Evolutionary conservation across 176 grass and related monocot genomes (phyloP).

Genomic region (Canna indica): DNA sequence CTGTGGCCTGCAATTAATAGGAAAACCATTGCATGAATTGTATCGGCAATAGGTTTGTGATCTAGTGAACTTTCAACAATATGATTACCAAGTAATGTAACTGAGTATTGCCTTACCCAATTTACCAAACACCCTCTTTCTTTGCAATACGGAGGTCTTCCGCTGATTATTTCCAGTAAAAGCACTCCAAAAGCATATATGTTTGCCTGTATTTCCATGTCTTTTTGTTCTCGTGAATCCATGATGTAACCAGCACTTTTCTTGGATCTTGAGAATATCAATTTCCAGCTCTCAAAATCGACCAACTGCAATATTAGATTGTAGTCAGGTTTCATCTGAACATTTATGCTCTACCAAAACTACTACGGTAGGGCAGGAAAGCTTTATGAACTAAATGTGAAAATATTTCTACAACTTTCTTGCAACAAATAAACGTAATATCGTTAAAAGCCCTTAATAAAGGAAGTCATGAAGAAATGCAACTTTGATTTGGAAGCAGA

Average conservation of each 20-base stretch:
- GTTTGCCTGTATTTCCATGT: slow-evolving; percentile 62
- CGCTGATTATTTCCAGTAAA: slow-evolving; percentile 88
- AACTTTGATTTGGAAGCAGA: no score
- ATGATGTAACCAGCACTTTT: slow-evolving; percentile 29
- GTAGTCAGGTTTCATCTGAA: neutral
- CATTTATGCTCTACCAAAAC: neutral
- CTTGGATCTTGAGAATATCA: slow-evolving; percentile 49
- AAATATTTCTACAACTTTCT: no score
- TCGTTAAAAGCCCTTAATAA: no score
- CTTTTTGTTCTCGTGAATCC: slow-evolving; percentile 37
- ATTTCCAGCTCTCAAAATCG: slow-evolving; percentile 92
- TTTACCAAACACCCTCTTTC: slow-evolving; percentile 66
- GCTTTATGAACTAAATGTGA: no score
- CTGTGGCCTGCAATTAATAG: slow-evolving; percentile 30
- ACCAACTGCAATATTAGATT: slow-evolving; percentile 47
- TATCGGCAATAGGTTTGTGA: no score
- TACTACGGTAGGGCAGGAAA: slow-evolving; percentile 9
- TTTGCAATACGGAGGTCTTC: slow-evolving; percentile 85
- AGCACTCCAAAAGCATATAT: slow-evolving; percentile 76
- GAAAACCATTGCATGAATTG: neutral
- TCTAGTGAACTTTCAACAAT: no score
- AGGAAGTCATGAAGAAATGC: no score
- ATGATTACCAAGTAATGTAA: neutral
- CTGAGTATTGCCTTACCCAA: slow-evolving; percentile 54
- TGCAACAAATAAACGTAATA: no score